Conservation (phyloP, 2,329 filamentous ascomycete species). For the Cercospora janseana region DNA sequence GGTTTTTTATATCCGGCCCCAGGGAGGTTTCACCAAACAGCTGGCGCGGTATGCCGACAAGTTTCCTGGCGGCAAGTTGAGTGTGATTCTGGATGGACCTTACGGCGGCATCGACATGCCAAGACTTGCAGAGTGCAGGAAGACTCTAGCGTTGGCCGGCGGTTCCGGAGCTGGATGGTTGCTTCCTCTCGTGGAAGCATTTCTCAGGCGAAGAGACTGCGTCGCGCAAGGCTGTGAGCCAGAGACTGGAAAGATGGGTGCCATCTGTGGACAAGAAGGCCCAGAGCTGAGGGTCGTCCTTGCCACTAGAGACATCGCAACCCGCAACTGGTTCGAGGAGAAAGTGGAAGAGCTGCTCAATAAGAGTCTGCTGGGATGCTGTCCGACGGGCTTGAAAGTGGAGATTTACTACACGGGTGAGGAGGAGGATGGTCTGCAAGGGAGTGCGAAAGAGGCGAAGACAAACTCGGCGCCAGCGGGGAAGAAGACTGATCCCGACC, state of each 20-base stretch:
- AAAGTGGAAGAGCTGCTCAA: slow-evolving; percentile 30
- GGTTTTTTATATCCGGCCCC: slow-evolving; percentile 54
- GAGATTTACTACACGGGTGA: slow-evolving; percentile 28
- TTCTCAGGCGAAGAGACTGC: slow-evolving; percentile 24
- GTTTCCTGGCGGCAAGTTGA: slow-evolving; percentile 40
- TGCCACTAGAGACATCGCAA: slow-evolving; percentile 40
- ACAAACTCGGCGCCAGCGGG: background rate
- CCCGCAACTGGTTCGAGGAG: slow-evolving; percentile 40
- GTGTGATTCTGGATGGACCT: slow-evolving; percentile 57
- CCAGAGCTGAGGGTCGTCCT: slow-evolving; percentile 30
- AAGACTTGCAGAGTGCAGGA: slow-evolving; percentile 44
- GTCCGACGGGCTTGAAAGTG: slow-evolving; percentile 20
- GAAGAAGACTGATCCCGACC: slow-evolving; percentile 12
- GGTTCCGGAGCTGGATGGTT: slow-evolving; percentile 58
- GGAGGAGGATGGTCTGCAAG: slow-evolving; percentile 7
- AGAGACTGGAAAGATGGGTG: slow-evolving; percentile 11
- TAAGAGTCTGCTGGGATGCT: slow-evolving; percentile 16
- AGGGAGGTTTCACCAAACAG: slow-evolving; percentile 51
- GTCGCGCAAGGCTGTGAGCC: slow-evolving; percentile 18
- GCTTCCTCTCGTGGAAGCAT: slow-evolving; percentile 50
- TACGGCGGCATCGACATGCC: slow-evolving; percentile 53
- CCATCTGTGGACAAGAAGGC: slow-evolving; percentile 11
- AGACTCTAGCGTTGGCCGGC: slow-evolving; percentile 52
- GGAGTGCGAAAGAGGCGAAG: background rate
- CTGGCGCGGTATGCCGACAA: slow-evolving; percentile 39